These are phyloP conservation scores for Starmerella kuoi DNA, from an alignment of 805 yeast genomes.

Conservation along the genomic window DNA sequence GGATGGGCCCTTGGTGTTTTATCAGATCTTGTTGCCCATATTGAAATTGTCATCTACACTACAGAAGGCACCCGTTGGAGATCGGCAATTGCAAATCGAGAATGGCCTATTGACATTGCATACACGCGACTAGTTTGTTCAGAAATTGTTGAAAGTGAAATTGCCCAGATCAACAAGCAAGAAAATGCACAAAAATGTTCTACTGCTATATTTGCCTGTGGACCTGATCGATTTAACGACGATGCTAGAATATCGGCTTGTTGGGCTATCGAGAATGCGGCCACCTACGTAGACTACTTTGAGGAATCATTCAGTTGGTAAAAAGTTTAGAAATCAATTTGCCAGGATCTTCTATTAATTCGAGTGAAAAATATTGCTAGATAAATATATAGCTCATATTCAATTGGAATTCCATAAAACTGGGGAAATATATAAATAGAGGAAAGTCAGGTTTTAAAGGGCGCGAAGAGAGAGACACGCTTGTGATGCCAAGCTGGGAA, in stretches of 20 bases:
- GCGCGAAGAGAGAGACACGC: too few species aligned
- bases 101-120: background rate
- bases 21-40: background rate
- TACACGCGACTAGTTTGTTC: constrained; percentile 3
- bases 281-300: constrained; percentile 11
- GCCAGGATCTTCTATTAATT: too few species aligned
- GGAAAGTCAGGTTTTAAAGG: too few species aligned
- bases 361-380: too few species aligned
- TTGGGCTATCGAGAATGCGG: constrained; percentile 13
- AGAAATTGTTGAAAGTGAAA: constrained; percentile 1
- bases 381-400: too few species aligned
- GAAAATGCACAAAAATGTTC: background rate
- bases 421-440: too few species aligned
- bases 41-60: background rate
- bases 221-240: constrained; percentile 16
- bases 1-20: constrained; percentile 12
- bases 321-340: background rate
- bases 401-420: too few species aligned
- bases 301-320: constrained; percentile 20
- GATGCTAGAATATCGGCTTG: constrained; percentile 15
- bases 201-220: constrained; percentile 19
- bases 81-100: background rate
- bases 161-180: background rate
- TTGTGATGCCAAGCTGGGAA: too few species aligned
- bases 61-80: background rate